phyloP scores from a whole-genome alignment of 176 grass and related monocot genomes.

The Aegilops bicornis region DNA sequence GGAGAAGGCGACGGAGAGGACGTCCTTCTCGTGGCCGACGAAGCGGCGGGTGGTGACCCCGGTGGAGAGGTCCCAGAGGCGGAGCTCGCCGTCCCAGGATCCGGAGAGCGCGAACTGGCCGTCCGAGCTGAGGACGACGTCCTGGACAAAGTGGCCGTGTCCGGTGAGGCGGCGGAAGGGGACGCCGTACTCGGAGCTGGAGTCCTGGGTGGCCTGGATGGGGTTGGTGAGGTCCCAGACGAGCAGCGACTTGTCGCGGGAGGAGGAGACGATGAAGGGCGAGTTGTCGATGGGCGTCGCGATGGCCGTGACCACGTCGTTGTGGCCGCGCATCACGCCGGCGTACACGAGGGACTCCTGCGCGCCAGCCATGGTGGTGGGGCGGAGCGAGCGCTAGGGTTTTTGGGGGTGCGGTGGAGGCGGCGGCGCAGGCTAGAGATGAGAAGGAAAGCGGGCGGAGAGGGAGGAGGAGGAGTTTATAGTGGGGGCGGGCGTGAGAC shows the following conservation, averaged over 20 bases:
- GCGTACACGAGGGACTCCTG: constrained; percentile 70
- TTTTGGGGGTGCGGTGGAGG: not conserved
- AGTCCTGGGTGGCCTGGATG: constrained; percentile 22
- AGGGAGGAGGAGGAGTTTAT: not conserved
- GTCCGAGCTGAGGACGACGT: constrained; percentile 84
- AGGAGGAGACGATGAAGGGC: constrained; percentile 80
- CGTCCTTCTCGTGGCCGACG: constrained; percentile 84
- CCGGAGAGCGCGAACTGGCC: constrained; percentile 86
- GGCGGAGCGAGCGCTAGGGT: constrained; percentile 7
- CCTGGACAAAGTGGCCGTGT: constrained; percentile 89
- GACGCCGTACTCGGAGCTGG: constrained; percentile 53
- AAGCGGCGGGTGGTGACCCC: constrained; percentile 76
- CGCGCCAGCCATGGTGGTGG: constrained; percentile 44
- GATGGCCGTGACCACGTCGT: constrained; percentile 75
- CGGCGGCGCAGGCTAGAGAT: constrained; percentile 21
- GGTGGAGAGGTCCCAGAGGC: constrained; percentile 78
- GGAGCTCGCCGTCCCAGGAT: constrained; percentile 91
- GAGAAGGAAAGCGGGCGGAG: not conserved
- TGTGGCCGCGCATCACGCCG: constrained; percentile 79
- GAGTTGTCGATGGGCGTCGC: constrained; percentile 80
- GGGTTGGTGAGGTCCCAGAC: constrained; percentile 80
- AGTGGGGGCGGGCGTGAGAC: not conserved
- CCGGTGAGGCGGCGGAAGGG: constrained; percentile 87
- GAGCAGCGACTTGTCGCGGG: constrained; percentile 91
- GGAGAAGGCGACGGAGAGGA: constrained; percentile 91